A percentile compares a stretch with the other conserved stretches of the same genome.
Evolutionary conservation across 2,329 filamentous ascomycete species (phyloP).

Genomic region (Xylariomycetidae sp.): DNA sequence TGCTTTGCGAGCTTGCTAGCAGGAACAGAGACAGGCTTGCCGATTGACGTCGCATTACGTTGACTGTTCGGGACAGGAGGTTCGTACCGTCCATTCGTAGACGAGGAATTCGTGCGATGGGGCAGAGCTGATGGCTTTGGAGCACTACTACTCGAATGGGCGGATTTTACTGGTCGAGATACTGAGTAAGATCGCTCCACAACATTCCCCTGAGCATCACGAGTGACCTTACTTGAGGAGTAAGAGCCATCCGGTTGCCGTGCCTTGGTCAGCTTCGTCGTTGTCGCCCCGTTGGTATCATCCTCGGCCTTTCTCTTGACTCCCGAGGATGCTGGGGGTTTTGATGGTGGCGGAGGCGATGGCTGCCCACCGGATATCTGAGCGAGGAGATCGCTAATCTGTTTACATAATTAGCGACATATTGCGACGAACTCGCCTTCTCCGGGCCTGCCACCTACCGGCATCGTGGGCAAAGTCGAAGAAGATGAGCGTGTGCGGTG

Average conservation of each 20-base stretch:
- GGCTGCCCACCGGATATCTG: constrained; percentile 53
- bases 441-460: too few species aligned
- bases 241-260: constrained; percentile 22
- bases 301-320: constrained; percentile 55
- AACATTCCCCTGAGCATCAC: constrained; percentile 17
- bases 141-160: constrained; percentile 14
- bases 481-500: too few species aligned
- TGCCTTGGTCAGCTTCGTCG: constrained; percentile 21
- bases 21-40: constrained; percentile 8
- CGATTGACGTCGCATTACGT: constrained; percentile 14
- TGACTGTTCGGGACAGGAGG: constrained; percentile 16
- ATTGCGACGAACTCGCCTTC: too few species aligned
- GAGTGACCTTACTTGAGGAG: constrained; percentile 21
- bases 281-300: constrained; percentile 28
- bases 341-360: constrained; percentile 26
- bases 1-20: constrained; percentile 14
- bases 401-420: too few species aligned
- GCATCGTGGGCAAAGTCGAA: too few species aligned
- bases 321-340: constrained; percentile 23
- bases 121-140: constrained; percentile 21
- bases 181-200: constrained; percentile 17
- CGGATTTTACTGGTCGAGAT: constrained; percentile 17
- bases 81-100: constrained; percentile 22
- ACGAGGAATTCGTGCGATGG: constrained; percentile 19
- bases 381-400: constrained; percentile 55